Evolutionary conservation across 2,329 filamentous ascomycete species (phyloP).

Genomic region (Colletotrichum cordylinicola): DNA sequence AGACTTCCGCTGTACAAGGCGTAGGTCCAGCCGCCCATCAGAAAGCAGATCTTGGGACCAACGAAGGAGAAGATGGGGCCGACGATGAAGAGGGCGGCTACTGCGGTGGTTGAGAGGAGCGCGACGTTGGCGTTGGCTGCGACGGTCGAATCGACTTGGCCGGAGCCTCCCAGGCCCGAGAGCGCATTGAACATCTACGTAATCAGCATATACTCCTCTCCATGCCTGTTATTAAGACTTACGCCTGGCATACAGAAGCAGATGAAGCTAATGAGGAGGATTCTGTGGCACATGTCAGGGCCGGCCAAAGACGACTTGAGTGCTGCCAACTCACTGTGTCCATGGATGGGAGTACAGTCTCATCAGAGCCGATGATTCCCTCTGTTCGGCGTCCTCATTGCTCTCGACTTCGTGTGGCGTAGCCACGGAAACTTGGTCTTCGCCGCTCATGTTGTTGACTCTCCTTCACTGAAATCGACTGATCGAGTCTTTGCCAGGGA

Average conservation of each 20-base stretch:
- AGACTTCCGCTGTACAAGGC: slow-evolving; percentile 49
- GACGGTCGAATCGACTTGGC: slow-evolving; percentile 49
- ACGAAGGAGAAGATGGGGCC: slow-evolving; percentile 48
- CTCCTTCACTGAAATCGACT: neutral
- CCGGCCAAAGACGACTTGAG: neutral
- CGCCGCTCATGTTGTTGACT: neutral
- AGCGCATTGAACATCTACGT: slow-evolving; percentile 53
- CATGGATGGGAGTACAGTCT: slow-evolving; percentile 47
- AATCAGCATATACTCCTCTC: neutral
- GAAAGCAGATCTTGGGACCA: slow-evolving; percentile 45
- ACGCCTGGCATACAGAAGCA: slow-evolving; percentile 53
- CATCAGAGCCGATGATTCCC: slow-evolving; percentile 23
- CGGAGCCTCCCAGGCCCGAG: slow-evolving; percentile 48
- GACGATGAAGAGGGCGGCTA: slow-evolving; percentile 47
- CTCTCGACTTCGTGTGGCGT: neutral
- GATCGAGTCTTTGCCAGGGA: neutral
- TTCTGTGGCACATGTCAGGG: slow-evolving; percentile 22
- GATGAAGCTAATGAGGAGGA: slow-evolving; percentile 52
- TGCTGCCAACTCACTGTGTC: slow-evolving; percentile 37
- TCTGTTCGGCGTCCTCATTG: neutral
- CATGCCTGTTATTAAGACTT: slow-evolving; percentile 24
- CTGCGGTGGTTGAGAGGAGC: slow-evolving; percentile 46
- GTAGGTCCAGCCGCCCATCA: slow-evolving; percentile 52
- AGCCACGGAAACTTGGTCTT: neutral
- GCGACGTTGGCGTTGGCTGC: slow-evolving; percentile 53